Conservation (phyloP, 1,139 yeast species). For the Chernovozyma aurita region DNA sequence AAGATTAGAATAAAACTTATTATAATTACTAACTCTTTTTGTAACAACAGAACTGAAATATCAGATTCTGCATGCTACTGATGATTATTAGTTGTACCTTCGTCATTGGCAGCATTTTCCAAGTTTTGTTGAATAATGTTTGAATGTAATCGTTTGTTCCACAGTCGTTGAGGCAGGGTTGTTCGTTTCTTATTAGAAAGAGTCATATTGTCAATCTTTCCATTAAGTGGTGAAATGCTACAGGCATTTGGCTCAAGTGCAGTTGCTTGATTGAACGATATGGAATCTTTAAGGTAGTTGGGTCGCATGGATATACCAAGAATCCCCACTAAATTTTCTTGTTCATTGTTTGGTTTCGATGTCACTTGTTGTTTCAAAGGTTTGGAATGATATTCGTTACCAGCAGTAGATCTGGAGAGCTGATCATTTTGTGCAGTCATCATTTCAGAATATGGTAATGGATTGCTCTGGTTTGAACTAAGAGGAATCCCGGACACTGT, state of each 20-base stretch:
- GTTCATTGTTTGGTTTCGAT: background rate
- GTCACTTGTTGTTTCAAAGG: no score
- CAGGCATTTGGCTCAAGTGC: background rate
- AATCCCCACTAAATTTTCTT: conserved; percentile 3
- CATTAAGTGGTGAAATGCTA: conserved; percentile 14
- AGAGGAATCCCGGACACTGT: no score
- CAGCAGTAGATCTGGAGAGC: no score
- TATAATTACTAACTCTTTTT: no score
- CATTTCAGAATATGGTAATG: no score
- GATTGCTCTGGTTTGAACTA: no score
- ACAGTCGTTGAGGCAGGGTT: conserved; percentile 6
- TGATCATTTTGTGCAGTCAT: no score
- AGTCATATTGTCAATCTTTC: conserved; percentile 12
- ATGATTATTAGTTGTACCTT: no score
- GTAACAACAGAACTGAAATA: no score
- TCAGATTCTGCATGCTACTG: no score
- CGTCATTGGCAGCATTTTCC: background rate
- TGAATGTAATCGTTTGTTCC: conserved; percentile 9
- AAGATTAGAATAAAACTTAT: background rate
- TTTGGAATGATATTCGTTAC: no score
- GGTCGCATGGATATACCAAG: conserved; percentile 5
- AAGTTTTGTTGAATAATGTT: background rate
- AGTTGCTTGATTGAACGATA: background rate
- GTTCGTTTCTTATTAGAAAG: conserved; percentile 3
- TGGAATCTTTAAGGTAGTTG: background rate